A percentile compares a stretch with the other conserved stretches of the same genome.
phyloP scores from a whole-genome alignment of 192 early-diverging fungal genomes.

The Rhizoclosmatium globosum region DNA sequence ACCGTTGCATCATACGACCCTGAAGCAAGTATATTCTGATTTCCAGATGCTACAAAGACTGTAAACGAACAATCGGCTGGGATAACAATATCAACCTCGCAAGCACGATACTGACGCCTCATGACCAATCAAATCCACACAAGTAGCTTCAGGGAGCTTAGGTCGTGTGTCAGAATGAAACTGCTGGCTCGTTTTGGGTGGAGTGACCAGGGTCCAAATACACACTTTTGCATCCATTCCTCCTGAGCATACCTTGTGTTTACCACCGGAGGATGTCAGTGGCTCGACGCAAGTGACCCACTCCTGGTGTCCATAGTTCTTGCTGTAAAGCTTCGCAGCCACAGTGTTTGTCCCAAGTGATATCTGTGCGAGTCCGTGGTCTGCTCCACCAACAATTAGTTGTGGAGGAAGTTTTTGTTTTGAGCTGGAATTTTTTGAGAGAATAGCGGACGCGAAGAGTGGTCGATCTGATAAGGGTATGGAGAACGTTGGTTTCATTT shows the following conservation, averaged over 20 bases:
- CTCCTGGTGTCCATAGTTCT: constrained; percentile 21
- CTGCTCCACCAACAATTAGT: constrained; percentile 30
- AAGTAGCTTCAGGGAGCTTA: not conserved
- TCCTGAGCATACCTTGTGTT: constrained; percentile 14
- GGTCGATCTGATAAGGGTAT: constrained; percentile 28
- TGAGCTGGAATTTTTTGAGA: not conserved
- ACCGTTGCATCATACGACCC: constrained; percentile 21
- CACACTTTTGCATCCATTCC: constrained; percentile 37
- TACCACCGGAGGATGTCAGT: not conserved
- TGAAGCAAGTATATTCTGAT: not conserved
- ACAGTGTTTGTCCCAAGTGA: not conserved
- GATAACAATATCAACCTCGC: not conserved
- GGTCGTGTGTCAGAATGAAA: not conserved
- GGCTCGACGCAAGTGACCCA: constrained; percentile 36
- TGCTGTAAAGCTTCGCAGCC: constrained; percentile 11
- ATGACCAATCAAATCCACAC: constrained; percentile 29
- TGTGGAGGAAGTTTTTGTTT: not conserved
- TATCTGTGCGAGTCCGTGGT: constrained; percentile 25
- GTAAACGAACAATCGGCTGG: not conserved
- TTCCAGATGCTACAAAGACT: not conserved
- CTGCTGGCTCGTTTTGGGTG: not conserved
- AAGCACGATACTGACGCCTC: constrained; percentile 19
- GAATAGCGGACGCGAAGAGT: constrained; percentile 13
- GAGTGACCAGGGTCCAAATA: constrained; percentile 11
- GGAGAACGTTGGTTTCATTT: not conserved